Evolutionary conservation across 2,329 filamentous ascomycete genomes (phyloP), one percentile per base, ranked within the genome.

Genomic region (Fusarium pseudocircinatum): DNA sequence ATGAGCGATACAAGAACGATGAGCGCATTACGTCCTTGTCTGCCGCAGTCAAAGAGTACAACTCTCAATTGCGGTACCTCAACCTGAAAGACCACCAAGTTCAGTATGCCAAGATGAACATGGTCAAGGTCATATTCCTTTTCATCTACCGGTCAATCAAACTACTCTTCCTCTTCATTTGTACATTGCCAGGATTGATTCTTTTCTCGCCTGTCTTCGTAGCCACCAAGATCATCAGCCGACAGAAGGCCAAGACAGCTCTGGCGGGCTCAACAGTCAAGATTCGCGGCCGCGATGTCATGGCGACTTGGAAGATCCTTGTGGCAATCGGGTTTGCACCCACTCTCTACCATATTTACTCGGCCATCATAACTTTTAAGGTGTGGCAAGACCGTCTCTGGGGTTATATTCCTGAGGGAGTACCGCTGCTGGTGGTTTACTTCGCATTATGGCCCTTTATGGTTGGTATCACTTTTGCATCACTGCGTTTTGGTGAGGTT

Each of bases 41-140:
- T 77, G 89, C 91, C 54, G 89, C 91, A 11, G 93, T 98, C 69
- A 90, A 91, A 72, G 89, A 91, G 58, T 99, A 98, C 86, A 98
- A 98, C 84, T 90, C 91, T 74, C 90, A 95, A 80, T 89, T 98
- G 42, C 91, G 93, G 63, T 92, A 96, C 73, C 88, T 99, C 61
- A 94, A 94, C 77, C 90, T 98, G 68, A 92, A 94, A 66, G 96
- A 99, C 80, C 96, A 98, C 81, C 96, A 98, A 84, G 93, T 99
- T 36, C 92, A 95, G 79, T 97, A 98, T 80, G 94, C 94, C 63
- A 94, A 91, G 79, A 92, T 97, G 85, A 94, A 94, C 20, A 90
- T 93, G 73, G 84, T 91, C 72, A 92, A 90, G 74, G 94, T 97
- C 50, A 85, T 97, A 39, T 87, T 91, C 60, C 92, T 92, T 16